These are phyloP conservation scores for Endogone sp. DNA, from an alignment of 192 early-diverging fungal genomes.

Conservation along the genomic window DNA sequence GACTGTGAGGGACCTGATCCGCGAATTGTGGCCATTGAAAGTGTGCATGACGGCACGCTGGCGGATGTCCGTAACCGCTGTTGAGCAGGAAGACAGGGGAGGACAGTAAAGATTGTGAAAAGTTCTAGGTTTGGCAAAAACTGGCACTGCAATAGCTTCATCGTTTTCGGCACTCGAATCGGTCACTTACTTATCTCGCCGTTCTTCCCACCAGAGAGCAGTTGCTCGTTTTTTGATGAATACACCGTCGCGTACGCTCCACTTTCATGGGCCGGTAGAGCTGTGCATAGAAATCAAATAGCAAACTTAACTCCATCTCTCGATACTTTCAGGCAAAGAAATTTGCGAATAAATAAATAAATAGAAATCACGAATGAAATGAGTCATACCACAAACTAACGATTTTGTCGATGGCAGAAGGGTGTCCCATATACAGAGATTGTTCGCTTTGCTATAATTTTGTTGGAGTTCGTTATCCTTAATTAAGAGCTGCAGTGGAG, in stretches of 20 bases:
- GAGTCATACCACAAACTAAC: slow-evolving; percentile 46
- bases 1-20: slow-evolving; percentile 59
- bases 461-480: neutral
- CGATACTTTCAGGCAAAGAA: too few species aligned
- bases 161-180: neutral
- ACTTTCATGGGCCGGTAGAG: slow-evolving; percentile 54
- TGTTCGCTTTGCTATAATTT: slow-evolving; percentile 28
- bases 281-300: slow-evolving; percentile 18
- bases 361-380: slow-evolving; percentile 7
- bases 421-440: slow-evolving; percentile 78
- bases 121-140: too few species aligned
- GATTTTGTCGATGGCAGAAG: slow-evolving; percentile 60
- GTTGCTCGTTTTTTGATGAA: slow-evolving; percentile 50
- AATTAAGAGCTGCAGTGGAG: too few species aligned
- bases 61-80: slow-evolving; percentile 70
- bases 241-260: slow-evolving; percentile 66
- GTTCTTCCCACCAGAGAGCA: slow-evolving; percentile 70
- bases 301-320: too few species aligned
- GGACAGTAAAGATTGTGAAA: too few species aligned
- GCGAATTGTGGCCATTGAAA: slow-evolving; percentile 62
- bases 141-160: too few species aligned
- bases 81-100: too few species aligned
- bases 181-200: slow-evolving; percentile 66
- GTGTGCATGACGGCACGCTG: slow-evolving; percentile 62
- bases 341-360: neutral